A percentile compares a stretch with the other conserved stretches of the same genome.
phyloP scores from a whole-genome alignment of 352 stramenopile species.

The Plasmopara halstedii region DNA sequence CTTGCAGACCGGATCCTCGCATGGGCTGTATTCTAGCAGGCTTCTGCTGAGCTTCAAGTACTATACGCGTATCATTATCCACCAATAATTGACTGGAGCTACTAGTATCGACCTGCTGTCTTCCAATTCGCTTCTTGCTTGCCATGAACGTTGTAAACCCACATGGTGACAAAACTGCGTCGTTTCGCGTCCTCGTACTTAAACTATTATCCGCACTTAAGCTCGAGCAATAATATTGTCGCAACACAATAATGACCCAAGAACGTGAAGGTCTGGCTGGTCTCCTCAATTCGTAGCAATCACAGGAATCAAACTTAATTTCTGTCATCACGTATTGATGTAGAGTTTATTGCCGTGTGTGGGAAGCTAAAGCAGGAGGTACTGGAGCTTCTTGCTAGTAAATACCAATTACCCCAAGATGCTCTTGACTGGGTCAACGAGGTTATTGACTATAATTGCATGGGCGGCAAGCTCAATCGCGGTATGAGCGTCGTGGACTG shows the following conservation, averaged over 20 bases:
- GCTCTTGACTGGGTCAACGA: conserved; percentile 70
- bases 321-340: neutral
- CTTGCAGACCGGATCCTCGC: conserved; percentile 25
- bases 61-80: conserved; percentile 19
- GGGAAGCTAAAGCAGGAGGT: conserved; percentile 69
- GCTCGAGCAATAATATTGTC: neutral
- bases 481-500: conserved; percentile 94
- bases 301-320: conserved; percentile 1
- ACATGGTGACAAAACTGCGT: conserved; percentile 19
- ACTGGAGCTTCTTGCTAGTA: conserved; percentile 48
- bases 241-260: conserved; percentile 20
- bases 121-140: conserved; percentile 18
- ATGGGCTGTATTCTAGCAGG: conserved; percentile 56
- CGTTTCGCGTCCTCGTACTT: conserved; percentile 17
- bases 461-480: conserved; percentile 97
- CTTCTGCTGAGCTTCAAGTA: conserved; percentile 35
- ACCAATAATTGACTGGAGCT: neutral
- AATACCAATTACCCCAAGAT: conserved; percentile 73
- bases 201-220: conserved; percentile 7
- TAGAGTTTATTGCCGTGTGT: conserved; percentile 79
- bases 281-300: neutral
- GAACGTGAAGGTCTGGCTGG: conserved; percentile 27
- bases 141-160: conserved; percentile 6
- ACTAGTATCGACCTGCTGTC: conserved; percentile 5
- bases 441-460: conserved; percentile 95